phyloP scores from a whole-genome alignment of 2,329 filamentous ascomycete genomes.

The Cladosporium velox region DNA sequence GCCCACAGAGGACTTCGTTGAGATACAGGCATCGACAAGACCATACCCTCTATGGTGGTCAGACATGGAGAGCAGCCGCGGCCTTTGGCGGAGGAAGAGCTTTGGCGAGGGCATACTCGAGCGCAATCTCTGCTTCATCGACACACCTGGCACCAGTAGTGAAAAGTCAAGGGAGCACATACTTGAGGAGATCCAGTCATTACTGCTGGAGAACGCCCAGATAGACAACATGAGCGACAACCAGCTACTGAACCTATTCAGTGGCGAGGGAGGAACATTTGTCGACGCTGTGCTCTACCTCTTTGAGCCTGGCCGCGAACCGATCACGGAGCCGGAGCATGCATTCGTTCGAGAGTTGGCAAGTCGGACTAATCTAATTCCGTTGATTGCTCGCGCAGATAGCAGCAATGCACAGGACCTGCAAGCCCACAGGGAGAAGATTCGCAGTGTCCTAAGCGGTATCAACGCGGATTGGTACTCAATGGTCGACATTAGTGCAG shows the following conservation, averaged over 20 bases:
- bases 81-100: constrained; percentile 66
- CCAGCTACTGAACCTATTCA: constrained; percentile 75
- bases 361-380: constrained; percentile 78
- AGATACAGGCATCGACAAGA: constrained; percentile 50
- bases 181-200: constrained; percentile 11
- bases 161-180: constrained; percentile 61
- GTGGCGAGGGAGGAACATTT: constrained; percentile 77
- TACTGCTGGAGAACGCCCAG: constrained; percentile 42
- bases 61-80: constrained; percentile 67
- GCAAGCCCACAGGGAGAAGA: neutral
- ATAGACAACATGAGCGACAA: constrained; percentile 65
- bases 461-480: constrained; percentile 19
- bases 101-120: constrained; percentile 77
- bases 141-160: constrained; percentile 68
- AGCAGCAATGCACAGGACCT: constrained; percentile 39
- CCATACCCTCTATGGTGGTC: constrained; percentile 89
- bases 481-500: constrained; percentile 19
- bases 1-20: constrained; percentile 34
- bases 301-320: constrained; percentile 59
- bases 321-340: constrained; percentile 19
- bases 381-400: constrained; percentile 78
- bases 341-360: constrained; percentile 52
- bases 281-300: constrained; percentile 87
- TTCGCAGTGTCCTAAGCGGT: neutral
- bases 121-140: constrained; percentile 90